Evolutionary conservation across 306 rosid genomes (phyloP), one percentile per base, ranked within the genome.

Genomic region (Gastrolobium bilobum): DNA sequence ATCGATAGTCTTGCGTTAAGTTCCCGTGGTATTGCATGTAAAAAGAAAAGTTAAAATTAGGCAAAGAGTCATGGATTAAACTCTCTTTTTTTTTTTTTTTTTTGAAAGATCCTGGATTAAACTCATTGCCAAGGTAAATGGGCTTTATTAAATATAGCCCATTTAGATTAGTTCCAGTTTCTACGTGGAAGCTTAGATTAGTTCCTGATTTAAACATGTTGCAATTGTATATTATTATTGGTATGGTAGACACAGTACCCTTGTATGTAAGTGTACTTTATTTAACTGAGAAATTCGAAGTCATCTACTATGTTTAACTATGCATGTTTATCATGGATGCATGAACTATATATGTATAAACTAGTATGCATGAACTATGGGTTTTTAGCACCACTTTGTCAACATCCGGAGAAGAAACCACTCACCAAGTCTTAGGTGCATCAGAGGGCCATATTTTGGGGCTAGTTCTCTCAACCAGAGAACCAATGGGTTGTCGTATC

Each of bases 11-110:
- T 4, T 44, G 59, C 66, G 35, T 4, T 33, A 2, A 40, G 68
- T 38, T 8, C 3, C 29, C 15, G 3, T 13, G 8, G 31, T 29
- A 50, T 4, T 44, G 8, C 0, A 3, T 0, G 0, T 39, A 3
- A 4, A 2, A 81, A 75, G 71, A 63, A 10, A n/a, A 60, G 35
- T 46, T 66, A 61, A 60, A 73, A 44, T 34, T 46, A 7, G 33
- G 65, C 2, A 1, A 51, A 11, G 39, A 33, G 10, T 39, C 7
- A 38, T 35, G 46, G 33, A 33, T 7, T 63, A 30, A 50, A 63
- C 51, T 10, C 62, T 10, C n/a, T 20, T 20, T 20, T 20, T 20
- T 20, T 0, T 20, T 20, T 20, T 20, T 20, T 0, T 20, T 20
- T 20, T 20, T 20, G 26, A 20, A 20, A 20, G 26, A 20, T 39